Conservation (phyloP, 2,329 filamentous ascomycete genomes). For the Penicillium palitans region DNA sequence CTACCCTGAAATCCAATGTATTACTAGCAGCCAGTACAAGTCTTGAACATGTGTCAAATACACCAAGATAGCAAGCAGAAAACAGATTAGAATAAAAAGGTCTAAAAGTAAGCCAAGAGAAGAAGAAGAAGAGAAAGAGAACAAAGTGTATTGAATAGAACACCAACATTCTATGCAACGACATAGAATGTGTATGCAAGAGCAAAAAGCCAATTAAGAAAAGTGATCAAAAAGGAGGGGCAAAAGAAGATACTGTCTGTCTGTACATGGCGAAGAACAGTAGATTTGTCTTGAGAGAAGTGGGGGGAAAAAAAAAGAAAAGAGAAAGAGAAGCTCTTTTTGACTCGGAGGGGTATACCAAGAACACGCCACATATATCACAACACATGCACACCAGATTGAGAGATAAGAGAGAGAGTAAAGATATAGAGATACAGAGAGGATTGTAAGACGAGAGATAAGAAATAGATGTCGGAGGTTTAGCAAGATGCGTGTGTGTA, state of each 20-base stretch:
- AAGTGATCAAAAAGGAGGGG: not conserved
- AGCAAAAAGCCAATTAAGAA: not conserved
- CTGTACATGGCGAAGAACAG: conserved; percentile 15
- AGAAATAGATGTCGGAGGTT: conserved; percentile 14
- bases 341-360: conserved; percentile 31
- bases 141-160: not conserved
- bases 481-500: conserved; percentile 4
- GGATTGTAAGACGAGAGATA: conserved; percentile 12
- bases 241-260: not conserved
- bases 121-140: not conserved
- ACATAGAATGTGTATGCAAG: conserved; percentile 9
- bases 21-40: not conserved
- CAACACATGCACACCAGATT: conserved; percentile 16
- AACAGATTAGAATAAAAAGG: not conserved
- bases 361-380: conserved; percentile 30
- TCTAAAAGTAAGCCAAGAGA: not conserved
- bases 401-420: conserved; percentile 10
- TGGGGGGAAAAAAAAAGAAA: conserved; percentile 11
- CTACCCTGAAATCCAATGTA: not conserved
- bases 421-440: conserved; percentile 11
- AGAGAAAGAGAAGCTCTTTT: conserved; percentile 20
- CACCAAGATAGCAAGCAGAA: not conserved
- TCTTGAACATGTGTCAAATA: not conserved
- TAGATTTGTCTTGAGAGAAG: conserved; percentile 7
- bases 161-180: conserved; percentile 5